phyloP scores from a whole-genome alignment of 179 eudicot species.

The Patellifolia procumbens region DNA sequence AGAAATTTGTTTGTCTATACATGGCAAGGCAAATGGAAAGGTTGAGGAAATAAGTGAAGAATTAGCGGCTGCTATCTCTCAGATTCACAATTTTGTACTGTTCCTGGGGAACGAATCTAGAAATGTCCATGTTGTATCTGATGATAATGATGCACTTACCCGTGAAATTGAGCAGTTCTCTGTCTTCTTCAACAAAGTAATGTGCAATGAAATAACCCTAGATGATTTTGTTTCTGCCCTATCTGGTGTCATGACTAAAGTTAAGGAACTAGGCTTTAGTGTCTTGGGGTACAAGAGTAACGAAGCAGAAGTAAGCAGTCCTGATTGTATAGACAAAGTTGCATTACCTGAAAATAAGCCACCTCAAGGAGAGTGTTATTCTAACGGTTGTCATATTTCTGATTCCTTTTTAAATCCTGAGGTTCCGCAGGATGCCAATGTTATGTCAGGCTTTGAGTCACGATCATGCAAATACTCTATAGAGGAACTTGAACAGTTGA shows the following conservation, averaged over 20 bases:
- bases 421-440: conserved; percentile 75
- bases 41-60: conserved; percentile 37
- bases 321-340: conserved; percentile 95
- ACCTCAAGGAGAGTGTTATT: conserved; percentile 49
- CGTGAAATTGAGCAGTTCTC: conserved; percentile 56
- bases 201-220: conserved; percentile 42
- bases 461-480: conserved; percentile 61
- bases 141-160: conserved; percentile 47
- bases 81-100: conserved; percentile 58
- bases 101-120: conserved; percentile 67
- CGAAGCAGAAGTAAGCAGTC: conserved; percentile 60
- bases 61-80: conserved; percentile 57
- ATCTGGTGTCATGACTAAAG: conserved; percentile 61
- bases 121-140: conserved; percentile 40
- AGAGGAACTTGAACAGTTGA: conserved; percentile 77
- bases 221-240: conserved; percentile 64
- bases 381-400: conserved; percentile 63
- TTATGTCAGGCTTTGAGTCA: conserved; percentile 57
- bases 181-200: conserved; percentile 46
- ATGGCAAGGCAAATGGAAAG: conserved; percentile 29
- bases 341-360: conserved; percentile 85
- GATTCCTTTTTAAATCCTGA: conserved; percentile 81
- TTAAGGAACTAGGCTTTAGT: conserved; percentile 56
- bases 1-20: conserved; percentile 44
- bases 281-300: conserved; percentile 58